Conservation (phyloP, 768 basidiomycete genomes). For the Kwoniella heveanensis region DNA sequence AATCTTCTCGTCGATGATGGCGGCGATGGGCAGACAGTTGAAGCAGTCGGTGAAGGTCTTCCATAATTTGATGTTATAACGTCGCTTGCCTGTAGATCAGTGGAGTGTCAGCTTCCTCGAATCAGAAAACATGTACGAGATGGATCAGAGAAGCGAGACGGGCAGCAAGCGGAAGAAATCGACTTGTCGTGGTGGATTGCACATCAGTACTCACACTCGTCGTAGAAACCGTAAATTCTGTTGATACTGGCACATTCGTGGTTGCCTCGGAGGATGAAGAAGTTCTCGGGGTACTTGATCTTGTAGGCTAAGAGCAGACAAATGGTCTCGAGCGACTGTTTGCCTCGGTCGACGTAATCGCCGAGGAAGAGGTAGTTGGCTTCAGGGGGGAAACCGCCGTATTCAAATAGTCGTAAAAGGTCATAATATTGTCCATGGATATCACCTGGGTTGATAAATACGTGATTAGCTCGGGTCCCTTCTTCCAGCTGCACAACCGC, state of each 20-base stretch:
- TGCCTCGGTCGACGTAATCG: conserved; percentile 98
- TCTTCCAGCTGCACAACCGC: no score
- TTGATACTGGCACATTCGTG: conserved; percentile 99
- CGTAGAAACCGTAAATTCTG: conserved; percentile 99
- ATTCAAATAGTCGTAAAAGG: conserved; percentile 94
- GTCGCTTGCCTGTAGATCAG: conserved; percentile 79
- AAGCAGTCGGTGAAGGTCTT: conserved; percentile 99
- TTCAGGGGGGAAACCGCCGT: conserved; percentile 99
- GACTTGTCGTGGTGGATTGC: background rate
- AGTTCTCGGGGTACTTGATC: conserved; percentile 98
- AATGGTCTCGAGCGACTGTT: conserved; percentile 99
- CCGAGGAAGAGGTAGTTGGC: conserved; percentile 99
- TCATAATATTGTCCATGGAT: conserved; percentile 99
- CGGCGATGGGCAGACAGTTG: conserved; percentile 98
- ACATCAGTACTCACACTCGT: conserved; percentile 76
- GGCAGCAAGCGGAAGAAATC: no score
- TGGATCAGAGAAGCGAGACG: background rate
- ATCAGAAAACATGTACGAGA: no score
- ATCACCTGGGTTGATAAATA: conserved; percentile 67
- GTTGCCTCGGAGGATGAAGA: conserved; percentile 98
- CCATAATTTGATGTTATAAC: conserved; percentile 99
- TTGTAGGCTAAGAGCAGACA: conserved; percentile 98
- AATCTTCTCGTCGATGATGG: conserved; percentile 99
- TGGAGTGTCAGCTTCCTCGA: no score
- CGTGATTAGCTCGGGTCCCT: conserved; percentile 9